These are phyloP conservation scores for Monilinia polystroma DNA, from an alignment of 2,329 filamentous ascomycete genomes.

Conservation along the genomic window DNA sequence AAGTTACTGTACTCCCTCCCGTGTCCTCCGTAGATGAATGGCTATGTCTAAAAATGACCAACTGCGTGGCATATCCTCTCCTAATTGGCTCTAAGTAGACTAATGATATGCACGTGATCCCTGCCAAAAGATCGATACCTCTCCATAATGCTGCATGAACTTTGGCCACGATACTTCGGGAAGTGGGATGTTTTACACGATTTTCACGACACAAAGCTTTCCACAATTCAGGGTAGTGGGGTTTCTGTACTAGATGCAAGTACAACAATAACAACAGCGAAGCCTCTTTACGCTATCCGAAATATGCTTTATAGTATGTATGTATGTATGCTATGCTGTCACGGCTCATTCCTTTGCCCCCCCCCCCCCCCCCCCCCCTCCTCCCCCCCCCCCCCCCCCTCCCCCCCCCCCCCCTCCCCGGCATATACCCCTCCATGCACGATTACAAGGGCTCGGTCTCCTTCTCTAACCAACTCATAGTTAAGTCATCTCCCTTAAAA, in stretches of 20 bases:
- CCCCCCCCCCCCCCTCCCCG: no score
- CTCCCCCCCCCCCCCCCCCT: no score
- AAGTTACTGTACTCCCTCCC: no score
- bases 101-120: constrained; percentile 4
- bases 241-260: constrained; percentile 13
- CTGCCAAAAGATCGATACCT: background rate
- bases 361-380: no score
- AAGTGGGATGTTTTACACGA: constrained; percentile 19
- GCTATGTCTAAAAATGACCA: background rate
- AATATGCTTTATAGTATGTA: background rate
- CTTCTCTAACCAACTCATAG: constrained; percentile 77
- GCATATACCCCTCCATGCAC: background rate
- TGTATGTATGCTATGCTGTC: constrained; percentile 14
- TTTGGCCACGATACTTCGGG: constrained; percentile 4
- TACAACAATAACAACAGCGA: constrained; percentile 7
- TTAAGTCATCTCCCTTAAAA: constrained; percentile 71
- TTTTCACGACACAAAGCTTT: constrained; percentile 14
- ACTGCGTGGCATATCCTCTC: background rate
- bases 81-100: constrained; percentile 1
- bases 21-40: no score
- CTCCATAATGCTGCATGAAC: constrained; percentile 20
- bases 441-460: constrained; percentile 67
- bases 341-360: constrained; percentile 1
- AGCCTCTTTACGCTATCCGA: constrained; percentile 12
- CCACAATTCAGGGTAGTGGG: constrained; percentile 10